Evolutionary conservation across 495 filamentous ascomycete genomes (phyloP), one percentile per base, ranked within the genome.

Genomic region (Penicilliopsis zonata): DNA sequence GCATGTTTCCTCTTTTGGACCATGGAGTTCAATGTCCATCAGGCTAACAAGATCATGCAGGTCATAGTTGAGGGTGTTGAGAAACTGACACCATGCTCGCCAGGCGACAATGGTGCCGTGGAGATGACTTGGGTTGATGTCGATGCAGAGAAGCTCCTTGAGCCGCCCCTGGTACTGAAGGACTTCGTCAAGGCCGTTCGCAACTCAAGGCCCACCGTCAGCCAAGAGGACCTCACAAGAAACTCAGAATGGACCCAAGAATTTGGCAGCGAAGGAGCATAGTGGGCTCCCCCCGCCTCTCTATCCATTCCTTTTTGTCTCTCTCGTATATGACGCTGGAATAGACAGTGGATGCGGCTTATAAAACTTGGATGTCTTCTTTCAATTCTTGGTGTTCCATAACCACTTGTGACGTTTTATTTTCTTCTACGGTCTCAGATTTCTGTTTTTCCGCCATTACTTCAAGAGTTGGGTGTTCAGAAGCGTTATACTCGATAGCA

Each of bases 101-200:
- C 90, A 2, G 90, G 90, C 16, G 90, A 94, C 44, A 52, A 56
- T 0, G 80, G 78, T 6, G 90, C 88, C 12, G 65, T 72, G 41
- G 90, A 96, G 53, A 94, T 94, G 88, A 78, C 72, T 1, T 99
- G 92, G 92, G 83, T 82, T 44, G 70, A 78, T 34, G 65, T 99
- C 3, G 76, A 87, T 18, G 74, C 80, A 4, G 85, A 94, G 14
- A 55, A 76, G 38, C 70, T 99, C 1, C 66, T 87, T 6, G 92
- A 96, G 47, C 92, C 92, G 5, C 67, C 82, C 0, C 74, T 96
- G 28, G 68, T 78, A 27, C 64, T 92, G 23, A 94, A 92, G 51
- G 90, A 99, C 54, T 96, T 99, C 51, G 69, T 90, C 46, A 87
- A 86, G 50, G 92, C 90, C 12, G 79, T 99, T 47, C 86, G 80